Evolutionary conservation across 257 asterid species (phyloP).

Genomic region (Fraxinus americana): DNA sequence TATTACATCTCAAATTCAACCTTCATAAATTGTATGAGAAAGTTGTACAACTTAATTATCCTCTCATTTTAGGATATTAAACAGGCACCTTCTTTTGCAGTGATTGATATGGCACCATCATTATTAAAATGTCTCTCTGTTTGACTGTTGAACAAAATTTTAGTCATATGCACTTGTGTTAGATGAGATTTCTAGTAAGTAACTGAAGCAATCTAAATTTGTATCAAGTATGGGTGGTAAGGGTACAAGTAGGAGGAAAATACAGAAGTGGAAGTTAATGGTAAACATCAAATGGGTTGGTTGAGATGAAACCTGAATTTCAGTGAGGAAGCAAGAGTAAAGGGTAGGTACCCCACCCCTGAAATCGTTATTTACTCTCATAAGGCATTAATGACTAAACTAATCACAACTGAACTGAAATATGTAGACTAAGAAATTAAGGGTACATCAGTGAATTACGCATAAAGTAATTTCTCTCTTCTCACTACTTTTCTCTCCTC

Average conservation of each 20-base stretch:
- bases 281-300: neutral
- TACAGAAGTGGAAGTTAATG: neutral
- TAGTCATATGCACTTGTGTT: neutral
- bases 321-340: neutral
- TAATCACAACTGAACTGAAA: neutral
- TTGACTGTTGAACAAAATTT: neutral
- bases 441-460: neutral
- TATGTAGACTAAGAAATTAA: slow-evolving; percentile 2
- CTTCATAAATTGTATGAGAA: neutral
- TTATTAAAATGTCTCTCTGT: neutral
- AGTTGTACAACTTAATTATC: neutral
- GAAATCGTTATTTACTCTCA: neutral
- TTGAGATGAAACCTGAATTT: neutral
- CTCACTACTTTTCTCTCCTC: neutral
- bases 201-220: neutral
- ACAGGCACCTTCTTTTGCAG: neutral
- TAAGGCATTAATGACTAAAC: neutral
- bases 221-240: neutral
- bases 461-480: neutral
- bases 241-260: neutral
- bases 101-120: neutral
- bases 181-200: neutral
- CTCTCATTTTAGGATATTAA: neutral
- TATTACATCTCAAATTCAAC: neutral
- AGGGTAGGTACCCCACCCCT: neutral